Evolutionary conservation across 2,329 filamentous ascomycete species (phyloP).

Genomic region (Periglandula ipomoeae): DNA sequence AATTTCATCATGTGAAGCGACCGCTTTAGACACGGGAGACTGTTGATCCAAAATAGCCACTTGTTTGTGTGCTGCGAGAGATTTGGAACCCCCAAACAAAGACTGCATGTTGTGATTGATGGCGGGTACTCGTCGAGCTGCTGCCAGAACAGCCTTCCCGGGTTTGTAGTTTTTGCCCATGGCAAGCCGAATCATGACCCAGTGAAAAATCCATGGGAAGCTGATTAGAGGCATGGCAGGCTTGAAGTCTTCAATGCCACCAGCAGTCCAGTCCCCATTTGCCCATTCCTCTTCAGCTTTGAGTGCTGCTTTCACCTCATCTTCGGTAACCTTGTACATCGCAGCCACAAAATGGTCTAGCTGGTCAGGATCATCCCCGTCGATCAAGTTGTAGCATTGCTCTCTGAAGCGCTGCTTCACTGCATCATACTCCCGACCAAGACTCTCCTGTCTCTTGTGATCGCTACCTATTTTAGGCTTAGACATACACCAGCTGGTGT

Average conservation of each 20-base stretch:
- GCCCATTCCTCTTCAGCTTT: conserved; percentile 19
- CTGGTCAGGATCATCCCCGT: conserved; percentile 44
- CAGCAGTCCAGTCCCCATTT: conserved; percentile 16
- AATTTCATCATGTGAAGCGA: no score
- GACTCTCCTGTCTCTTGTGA: conserved; percentile 80
- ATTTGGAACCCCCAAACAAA: neutral
- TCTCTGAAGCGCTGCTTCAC: conserved; percentile 63
- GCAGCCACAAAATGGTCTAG: conserved; percentile 70
- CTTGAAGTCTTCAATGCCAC: conserved; percentile 20
- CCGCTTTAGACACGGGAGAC: neutral
- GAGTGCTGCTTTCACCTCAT: conserved; percentile 55
- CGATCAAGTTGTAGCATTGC: conserved; percentile 56
- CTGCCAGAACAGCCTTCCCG: conserved; percentile 11
- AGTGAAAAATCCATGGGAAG: conserved; percentile 86
- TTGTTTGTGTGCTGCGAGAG: neutral
- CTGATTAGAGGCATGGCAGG: conserved; percentile 68
- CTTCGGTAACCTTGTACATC: conserved; percentile 77
- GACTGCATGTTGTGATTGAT: neutral
- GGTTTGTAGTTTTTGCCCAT: conserved; percentile 16
- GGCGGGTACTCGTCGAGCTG: conserved; percentile 6
- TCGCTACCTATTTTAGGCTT: conserved; percentile 64
- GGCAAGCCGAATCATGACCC: conserved; percentile 35
- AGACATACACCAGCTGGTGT: conserved; percentile 73
- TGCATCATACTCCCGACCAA: conserved; percentile 56
- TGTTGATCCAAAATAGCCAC: neutral